Evolutionary conservation across 2,329 filamentous ascomycete species (phyloP).

Genomic region (Ilyonectria robusta): DNA sequence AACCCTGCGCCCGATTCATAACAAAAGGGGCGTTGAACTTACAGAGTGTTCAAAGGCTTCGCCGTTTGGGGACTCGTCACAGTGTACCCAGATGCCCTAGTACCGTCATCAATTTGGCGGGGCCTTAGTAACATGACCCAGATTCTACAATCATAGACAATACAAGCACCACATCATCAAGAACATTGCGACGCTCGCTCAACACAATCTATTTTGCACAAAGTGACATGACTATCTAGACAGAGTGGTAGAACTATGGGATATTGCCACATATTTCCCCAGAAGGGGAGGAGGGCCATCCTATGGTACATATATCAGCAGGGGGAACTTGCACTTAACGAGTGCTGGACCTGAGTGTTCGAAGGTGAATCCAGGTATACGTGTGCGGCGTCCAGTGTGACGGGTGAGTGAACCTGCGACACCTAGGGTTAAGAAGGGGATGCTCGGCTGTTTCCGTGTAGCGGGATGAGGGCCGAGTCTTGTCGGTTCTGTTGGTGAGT

Average conservation of each 20-base stretch:
- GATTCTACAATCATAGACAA: neutral
- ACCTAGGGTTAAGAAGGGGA: slow-evolving; percentile 44
- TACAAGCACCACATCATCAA: neutral
- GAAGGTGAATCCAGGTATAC: slow-evolving; percentile 34
- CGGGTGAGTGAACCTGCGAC: slow-evolving; percentile 44
- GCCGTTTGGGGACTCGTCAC: too few relatives aligned
- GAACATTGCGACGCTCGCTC: slow-evolving; percentile 8
- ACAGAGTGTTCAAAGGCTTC: neutral
- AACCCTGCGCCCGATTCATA: too few relatives aligned
- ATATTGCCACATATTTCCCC: slow-evolving; percentile 34
- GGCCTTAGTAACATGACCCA: neutral
- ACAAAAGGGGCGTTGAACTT: neutral
- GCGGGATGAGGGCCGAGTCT: slow-evolving; percentile 8
- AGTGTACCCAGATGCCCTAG: neutral
- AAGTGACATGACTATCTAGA: slow-evolving; percentile 29
- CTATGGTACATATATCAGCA: slow-evolving; percentile 51
- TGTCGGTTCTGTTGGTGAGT: slow-evolving; percentile 23
- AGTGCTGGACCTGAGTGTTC: slow-evolving; percentile 47
- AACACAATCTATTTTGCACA: slow-evolving; percentile 33
- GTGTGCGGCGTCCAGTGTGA: slow-evolving; percentile 34
- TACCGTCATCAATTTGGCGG: neutral
- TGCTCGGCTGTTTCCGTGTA: slow-evolving; percentile 6
- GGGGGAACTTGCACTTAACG: slow-evolving; percentile 44
- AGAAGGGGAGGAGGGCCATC: slow-evolving; percentile 44
- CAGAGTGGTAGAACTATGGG: slow-evolving; percentile 33